phyloP scores from a whole-genome alignment of 73 alveolate genomes.

The Breviolum minutum region DNA sequence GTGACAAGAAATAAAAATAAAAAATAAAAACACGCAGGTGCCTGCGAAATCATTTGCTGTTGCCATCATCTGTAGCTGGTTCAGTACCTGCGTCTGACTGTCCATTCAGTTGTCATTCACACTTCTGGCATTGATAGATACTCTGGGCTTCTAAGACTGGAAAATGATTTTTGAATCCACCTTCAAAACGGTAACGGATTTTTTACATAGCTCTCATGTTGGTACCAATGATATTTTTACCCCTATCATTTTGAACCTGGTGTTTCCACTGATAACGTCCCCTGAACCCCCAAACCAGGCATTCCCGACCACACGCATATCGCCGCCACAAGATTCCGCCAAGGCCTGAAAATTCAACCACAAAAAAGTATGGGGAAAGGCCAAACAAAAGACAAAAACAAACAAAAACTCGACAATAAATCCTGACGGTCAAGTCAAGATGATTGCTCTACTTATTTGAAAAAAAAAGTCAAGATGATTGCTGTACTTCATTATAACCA shows the following conservation, averaged over 20 bases:
- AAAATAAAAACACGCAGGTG: background rate
- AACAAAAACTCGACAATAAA: too few species aligned
- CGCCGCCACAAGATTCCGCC: conserved; percentile 72
- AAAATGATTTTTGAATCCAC: background rate
- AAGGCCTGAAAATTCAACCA: conserved; percentile 20
- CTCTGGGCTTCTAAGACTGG: background rate
- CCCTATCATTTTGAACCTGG: too few species aligned
- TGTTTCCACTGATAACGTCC: too few species aligned
- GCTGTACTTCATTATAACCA: too few species aligned
- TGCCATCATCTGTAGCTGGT: conserved; percentile 79
- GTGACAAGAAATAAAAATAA: background rate
- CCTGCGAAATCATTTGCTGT: background rate
- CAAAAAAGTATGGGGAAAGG: background rate
- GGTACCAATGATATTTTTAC: too few species aligned
- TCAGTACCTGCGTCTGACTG: conserved; percentile 29
- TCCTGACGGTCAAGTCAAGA: background rate
- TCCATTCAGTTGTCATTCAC: background rate
- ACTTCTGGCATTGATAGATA: background rate
- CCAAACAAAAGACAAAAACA: background rate
- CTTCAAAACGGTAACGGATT: background rate
- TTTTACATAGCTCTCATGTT: background rate
- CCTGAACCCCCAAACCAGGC: too few species aligned
- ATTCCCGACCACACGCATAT: conserved; percentile 37
- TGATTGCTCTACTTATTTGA: too few species aligned
- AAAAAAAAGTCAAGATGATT: too few species aligned